Conservation (phyloP, 2,329 filamentous ascomycete genomes). For the Alternaria sp. region DNA sequence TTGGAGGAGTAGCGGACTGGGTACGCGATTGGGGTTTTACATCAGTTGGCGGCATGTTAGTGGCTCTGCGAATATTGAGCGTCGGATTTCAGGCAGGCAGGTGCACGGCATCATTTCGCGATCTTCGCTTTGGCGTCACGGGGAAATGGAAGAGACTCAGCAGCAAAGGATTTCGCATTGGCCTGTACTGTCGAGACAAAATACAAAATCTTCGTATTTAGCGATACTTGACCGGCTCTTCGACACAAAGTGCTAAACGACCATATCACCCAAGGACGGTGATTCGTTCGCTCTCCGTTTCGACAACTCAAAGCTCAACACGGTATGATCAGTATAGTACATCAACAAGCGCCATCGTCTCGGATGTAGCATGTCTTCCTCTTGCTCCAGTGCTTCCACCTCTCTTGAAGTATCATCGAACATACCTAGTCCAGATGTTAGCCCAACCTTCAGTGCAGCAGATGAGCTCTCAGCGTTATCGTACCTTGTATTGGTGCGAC, state of each 20-base stretch:
- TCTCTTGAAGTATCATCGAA: conserved; percentile 5
- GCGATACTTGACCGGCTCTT: not conserved
- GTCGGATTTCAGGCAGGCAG: not conserved
- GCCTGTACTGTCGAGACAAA: not conserved
- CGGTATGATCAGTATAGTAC: conserved; percentile 74
- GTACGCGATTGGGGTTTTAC: not conserved
- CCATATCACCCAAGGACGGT: conserved; percentile 31
- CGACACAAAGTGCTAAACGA: conserved; percentile 27
- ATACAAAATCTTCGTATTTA: not conserved
- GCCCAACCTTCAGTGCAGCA: not conserved
- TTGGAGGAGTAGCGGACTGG: conserved; percentile 11
- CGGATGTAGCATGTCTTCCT: not conserved
- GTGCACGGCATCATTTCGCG: not conserved
- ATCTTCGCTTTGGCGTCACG: not conserved
- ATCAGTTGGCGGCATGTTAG: not conserved
- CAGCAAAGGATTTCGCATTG: not conserved
- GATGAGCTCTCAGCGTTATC: not conserved
- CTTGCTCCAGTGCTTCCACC: not conserved
- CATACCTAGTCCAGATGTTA: conserved; percentile 5
- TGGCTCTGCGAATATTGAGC: not conserved
- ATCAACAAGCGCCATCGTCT: conserved; percentile 72
- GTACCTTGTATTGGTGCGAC: conserved; percentile 68
- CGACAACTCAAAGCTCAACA: conserved; percentile 74
- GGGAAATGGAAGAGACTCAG: not conserved
- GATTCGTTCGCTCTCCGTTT: conserved; percentile 28